Base-by-base conservation (phyloP, 805 yeast species). In the Cyberlindnera samutprakarnensis region DNA sequence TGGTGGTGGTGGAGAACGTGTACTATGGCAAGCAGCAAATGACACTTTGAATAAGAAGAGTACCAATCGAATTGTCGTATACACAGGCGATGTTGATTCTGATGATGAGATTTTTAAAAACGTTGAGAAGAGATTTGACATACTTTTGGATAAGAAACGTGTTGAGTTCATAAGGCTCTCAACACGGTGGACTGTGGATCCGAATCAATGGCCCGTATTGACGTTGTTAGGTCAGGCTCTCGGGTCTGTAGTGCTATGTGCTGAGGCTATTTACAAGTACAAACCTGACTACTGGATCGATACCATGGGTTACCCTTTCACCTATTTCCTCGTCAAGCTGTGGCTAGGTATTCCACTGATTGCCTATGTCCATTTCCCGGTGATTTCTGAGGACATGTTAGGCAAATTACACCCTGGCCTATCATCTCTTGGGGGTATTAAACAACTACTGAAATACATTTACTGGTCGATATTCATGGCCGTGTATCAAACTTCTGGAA, bases 1-100 rank as follows among this genome's bases (percentile, higher is more conserved):
- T 24, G 95, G 94, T 28, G 99, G 99, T 14, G 99, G 99, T 19
- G 99, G 99, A 16, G 99, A 92, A 53, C 73, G 90, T 35, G 98
- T 92, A 1, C 62, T 92, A 25, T 92, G 98, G 98, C 87, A 84
- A 34, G 95, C 96, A 0, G 84, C 90, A 6, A 69, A 72, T 43
- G 68, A 78, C 20, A 82, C 95, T 0, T 61, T 88, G 37, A 42
- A 54, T 8, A 57, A 62, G 15, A 64, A 68, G 39, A 57, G 59
- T 6, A 48, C 57, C 18, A 74, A 76, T 44, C 59, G 83, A 7
- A 82, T 70, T 2, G 77, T 73, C 2, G 63, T 92, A 7, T 92
- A 92, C 53, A 77, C 88, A 12, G 84, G 84, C 14, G 83, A 77
- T 47, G 42, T 37, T 5, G 75, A 72, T 37, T 62, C 63, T 5